These are phyloP conservation scores for Nephromyces sp. DNA, from an alignment of 169 alveolate genomes.

Conservation along the genomic window DNA sequence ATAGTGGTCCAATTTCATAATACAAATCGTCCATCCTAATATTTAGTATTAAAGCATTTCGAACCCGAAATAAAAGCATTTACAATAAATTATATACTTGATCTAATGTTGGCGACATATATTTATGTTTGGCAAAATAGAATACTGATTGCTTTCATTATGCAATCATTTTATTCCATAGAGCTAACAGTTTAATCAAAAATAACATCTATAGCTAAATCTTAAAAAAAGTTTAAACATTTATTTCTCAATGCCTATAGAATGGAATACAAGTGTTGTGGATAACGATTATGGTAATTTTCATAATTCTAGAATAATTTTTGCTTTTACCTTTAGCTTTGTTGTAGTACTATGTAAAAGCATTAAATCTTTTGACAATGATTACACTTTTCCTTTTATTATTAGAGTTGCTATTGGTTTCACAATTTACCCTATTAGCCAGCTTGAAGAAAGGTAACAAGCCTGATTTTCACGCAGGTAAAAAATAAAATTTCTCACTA, in stretches of 20 bases:
- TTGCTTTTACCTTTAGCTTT: neutral
- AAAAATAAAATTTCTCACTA: neutral
- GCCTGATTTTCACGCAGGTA: constrained; percentile 21
- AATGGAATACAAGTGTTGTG: neutral
- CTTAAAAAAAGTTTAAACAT: neutral
- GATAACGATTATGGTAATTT: neutral
- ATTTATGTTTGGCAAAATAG: neutral
- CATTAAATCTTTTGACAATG: neutral
- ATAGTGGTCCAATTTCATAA: neutral
- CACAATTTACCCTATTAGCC: constrained; percentile 10
- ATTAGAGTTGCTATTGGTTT: constrained; percentile 11
- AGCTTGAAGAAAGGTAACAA: constrained; percentile 2
- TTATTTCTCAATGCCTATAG: neutral
- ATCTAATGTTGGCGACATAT: too few species aligned
- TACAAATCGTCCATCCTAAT: too few species aligned
- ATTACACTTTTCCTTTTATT: neutral
- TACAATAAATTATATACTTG: neutral
- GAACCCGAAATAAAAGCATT: neutral
- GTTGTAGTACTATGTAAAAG: neutral
- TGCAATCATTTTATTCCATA: too few species aligned
- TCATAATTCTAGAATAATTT: neutral
- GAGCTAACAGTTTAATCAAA: too few species aligned
- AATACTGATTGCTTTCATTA: neutral
- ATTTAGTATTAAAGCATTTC: neutral
- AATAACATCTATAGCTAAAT: neutral